Base-by-base conservation (phyloP, 106 monocot species). In the Dactylorhiza incarnata region DNA sequence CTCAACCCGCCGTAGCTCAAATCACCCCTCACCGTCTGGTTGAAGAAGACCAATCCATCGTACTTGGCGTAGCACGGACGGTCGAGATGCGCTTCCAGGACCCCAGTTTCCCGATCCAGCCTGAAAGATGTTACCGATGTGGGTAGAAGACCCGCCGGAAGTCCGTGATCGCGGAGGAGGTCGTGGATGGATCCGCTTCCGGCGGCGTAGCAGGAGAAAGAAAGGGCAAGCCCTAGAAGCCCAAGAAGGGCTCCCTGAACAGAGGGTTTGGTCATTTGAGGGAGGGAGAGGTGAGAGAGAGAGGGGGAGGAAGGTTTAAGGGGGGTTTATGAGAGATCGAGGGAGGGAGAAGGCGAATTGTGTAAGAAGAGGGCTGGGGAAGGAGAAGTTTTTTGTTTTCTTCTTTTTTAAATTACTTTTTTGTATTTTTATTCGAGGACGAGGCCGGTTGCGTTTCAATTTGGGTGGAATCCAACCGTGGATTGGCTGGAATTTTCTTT, bases 71-170 rank as follows among this genome's bases (percentile, higher is more conserved):
- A 75, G 73, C 89, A 89, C 7, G 89, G 84, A 14, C 79, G 53
- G 75, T 79, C 80, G 6, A 89, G 86, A 43, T 68, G 56, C 54
- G 79, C 86, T 51, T 82, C 58, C 49, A 89, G 83, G 25, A 84
- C 74, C 3, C 80, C 84, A 12, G 86, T 80, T 45, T 73, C 47
- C 23, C 5, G 67, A 72, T 89, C 79, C 37, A 84, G 82, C 26
- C 72, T 19, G 82, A 77, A 89, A 61, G 82, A 82, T 5, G 67
- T 55, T 24, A 86, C 79, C 45, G 52, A 43, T 37, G 72, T 79
- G 37, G 89, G 86, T 14, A 89, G 79, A 29, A 89, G 81, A 26
- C 89, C 89, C 2, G 82, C 81, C 0, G 86, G 89, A 22, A 89
- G 84, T 49, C 89, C 89, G 72, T 89, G 86, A 37, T 20, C 9